Conservation (phyloP, 2,329 filamentous ascomycete species). For the Microdochium trichocladiopsis region DNA sequence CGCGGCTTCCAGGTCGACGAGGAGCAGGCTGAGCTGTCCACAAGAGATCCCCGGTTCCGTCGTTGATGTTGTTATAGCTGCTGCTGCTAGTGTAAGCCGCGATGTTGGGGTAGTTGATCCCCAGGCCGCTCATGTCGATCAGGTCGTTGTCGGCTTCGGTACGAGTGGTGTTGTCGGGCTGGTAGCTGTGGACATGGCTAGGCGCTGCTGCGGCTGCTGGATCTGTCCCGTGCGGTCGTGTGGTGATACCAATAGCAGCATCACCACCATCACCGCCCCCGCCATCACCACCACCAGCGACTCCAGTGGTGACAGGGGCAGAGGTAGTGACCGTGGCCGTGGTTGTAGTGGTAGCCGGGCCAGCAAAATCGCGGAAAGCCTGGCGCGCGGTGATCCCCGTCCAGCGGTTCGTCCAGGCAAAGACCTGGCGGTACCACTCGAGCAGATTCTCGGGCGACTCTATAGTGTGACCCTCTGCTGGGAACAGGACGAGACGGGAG, state of each 20-base stretch:
- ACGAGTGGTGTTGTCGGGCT: not conserved
- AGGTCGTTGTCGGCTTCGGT: not conserved
- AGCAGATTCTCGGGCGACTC: slow-evolving; percentile 8
- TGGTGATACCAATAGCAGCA: not conserved
- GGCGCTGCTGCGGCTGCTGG: not conserved
- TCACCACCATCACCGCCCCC: not conserved
- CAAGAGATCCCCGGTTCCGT: too few relatives aligned
- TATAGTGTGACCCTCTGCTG: slow-evolving; percentile 10
- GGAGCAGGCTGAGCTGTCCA: too few relatives aligned
- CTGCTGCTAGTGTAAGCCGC: not conserved
- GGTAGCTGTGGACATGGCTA: not conserved
- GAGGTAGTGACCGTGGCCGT: not conserved
- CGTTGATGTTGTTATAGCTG: too few relatives aligned
- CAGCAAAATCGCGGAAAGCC: not conserved
- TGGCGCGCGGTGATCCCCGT: slow-evolving; percentile 4
- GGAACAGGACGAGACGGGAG: slow-evolving; percentile 12
- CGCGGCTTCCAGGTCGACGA: not conserved
- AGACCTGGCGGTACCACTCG: slow-evolving; percentile 11
- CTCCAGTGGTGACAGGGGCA: not conserved
- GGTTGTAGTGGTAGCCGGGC: not conserved
- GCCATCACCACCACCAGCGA: not conserved
- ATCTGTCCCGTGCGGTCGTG: not conserved
- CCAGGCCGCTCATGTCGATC: not conserved
- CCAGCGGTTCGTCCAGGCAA: slow-evolving; percentile 13
- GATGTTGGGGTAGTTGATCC: not conserved